Evolutionary conservation across 2,329 filamentous ascomycete species (phyloP), one percentile per base, ranked within the genome.

Genomic region (Monilinia fructigena): DNA sequence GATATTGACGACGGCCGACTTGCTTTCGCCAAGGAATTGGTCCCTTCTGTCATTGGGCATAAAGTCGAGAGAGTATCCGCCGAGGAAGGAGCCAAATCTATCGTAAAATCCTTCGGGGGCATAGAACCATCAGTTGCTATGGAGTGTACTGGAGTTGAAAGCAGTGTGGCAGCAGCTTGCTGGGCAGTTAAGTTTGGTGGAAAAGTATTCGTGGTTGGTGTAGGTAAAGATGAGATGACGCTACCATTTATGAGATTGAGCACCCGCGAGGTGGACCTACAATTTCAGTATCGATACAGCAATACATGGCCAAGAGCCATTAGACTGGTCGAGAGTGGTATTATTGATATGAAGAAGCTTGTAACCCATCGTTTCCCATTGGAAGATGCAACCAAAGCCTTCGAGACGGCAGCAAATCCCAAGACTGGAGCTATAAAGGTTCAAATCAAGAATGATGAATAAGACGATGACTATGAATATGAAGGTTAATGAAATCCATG

Each of bases 381-480:
- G 48, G 93, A 97, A 80, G 89, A 98, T 76, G 93, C 93, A 0
- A 79, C 95, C 38, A 86, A 94, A 79, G 94, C 94, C 10, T 98
- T 98, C 78, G 87, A 93, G 80, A 95, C 91, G 52, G 92, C 93
- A 26, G 87, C 90, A 11, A 88, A 97, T 79, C 89, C 92, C 50
- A 93, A 90, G 82, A 96, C 91, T 62, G 93, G 94, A 8, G 92
- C 93, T n/a, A 97, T 98, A 80, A 98, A 98, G 84, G 93, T 97
- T 68, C 90, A 93, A 84, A 97, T 97, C 75, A 92, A 93, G 82
- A 92, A 86, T 74, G 75, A 76, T 26, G 66, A 63, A 67, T 66
- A 62, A 48, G 31, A 50, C 20, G n/a, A 40, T 28, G 3, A 26
- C 10, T 56, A 65, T 58, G n/a, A 55, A 55, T 60, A 53, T 23